Evolutionary conservation across 495 filamentous ascomycete species (phyloP).

Genomic region (Trichoderma gamsii): DNA sequence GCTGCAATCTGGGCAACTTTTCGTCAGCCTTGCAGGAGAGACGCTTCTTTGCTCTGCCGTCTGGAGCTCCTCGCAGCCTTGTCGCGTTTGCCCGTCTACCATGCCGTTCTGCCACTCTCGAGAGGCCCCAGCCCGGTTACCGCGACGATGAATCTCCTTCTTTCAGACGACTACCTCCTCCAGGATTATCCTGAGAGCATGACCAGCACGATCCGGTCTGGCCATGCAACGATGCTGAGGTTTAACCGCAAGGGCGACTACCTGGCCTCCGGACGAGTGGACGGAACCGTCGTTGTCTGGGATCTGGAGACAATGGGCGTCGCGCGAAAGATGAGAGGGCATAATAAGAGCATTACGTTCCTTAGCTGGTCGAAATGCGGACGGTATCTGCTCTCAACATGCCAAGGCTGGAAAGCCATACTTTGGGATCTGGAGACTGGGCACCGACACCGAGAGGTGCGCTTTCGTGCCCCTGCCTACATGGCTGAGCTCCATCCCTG

Average conservation of each 20-base stretch:
- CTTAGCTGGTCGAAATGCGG: slow-evolving; percentile 91
- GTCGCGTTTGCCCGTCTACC: background rate
- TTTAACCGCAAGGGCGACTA: slow-evolving; percentile 94
- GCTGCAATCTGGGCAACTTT: background rate
- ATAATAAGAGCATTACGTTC: slow-evolving; percentile 84
- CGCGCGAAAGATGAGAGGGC: slow-evolving; percentile 84
- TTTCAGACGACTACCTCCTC: slow-evolving; percentile 59
- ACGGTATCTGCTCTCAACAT: slow-evolving; percentile 87
- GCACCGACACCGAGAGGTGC: slow-evolving; percentile 53
- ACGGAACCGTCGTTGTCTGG: slow-evolving; percentile 92
- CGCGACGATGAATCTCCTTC: slow-evolving; percentile 41
- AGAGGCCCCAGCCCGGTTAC: background rate
- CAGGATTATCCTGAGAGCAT: slow-evolving; percentile 93
- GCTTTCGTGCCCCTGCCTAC: slow-evolving; percentile 87
- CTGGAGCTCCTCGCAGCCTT: slow-evolving; percentile 3
- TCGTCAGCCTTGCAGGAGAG: slow-evolving; percentile 13
- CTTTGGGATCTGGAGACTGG: slow-evolving; percentile 85
- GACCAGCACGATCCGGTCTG: slow-evolving; percentile 73
- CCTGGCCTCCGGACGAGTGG: slow-evolving; percentile 85
- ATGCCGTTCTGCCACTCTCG: background rate
- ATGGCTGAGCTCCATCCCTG: slow-evolving; percentile 90
- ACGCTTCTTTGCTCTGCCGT: background rate
- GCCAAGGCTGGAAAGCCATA: slow-evolving; percentile 90
- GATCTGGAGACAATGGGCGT: slow-evolving; percentile 95
- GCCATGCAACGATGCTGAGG: slow-evolving; percentile 60